phyloP scores from a whole-genome alignment of 169 alveolate species.

The Cryptosporidium andersoni region DNA sequence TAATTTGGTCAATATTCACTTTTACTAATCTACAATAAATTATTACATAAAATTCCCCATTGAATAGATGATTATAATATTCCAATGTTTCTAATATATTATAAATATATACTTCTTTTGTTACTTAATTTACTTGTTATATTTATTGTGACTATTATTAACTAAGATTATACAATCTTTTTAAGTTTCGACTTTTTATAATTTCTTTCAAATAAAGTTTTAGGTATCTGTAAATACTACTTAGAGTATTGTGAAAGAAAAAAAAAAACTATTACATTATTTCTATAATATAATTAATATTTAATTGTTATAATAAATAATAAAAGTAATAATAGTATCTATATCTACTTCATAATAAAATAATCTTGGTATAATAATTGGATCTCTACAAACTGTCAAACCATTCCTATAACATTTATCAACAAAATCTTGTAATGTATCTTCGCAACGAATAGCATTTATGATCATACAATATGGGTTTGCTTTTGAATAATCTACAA shows the following conservation, averaged over 20 bases:
- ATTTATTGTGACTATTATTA: too few relatives aligned
- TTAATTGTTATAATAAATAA: not conserved
- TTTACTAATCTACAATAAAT: too few relatives aligned
- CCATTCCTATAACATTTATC: conserved; percentile 38
- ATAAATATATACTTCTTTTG: too few relatives aligned
- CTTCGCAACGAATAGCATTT: conserved; percentile 27
- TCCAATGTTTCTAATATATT: too few relatives aligned
- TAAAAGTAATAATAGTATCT: conserved; percentile 6
- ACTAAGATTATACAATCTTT: too few relatives aligned
- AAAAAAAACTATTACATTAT: not conserved
- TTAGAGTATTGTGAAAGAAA: not conserved
- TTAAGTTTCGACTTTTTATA: too few relatives aligned
- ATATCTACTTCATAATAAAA: conserved; percentile 12
- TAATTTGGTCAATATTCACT: too few relatives aligned
- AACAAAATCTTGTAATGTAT: conserved; percentile 49
- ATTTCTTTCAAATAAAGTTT: too few relatives aligned
- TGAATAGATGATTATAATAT: too few relatives aligned
- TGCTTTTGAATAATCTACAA: conserved; percentile 6
- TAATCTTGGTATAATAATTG: conserved; percentile 1
- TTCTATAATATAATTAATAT: not conserved
- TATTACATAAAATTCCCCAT: too few relatives aligned
- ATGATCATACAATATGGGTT: conserved; percentile 19
- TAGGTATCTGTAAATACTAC: not conserved
- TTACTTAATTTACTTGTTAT: too few relatives aligned
- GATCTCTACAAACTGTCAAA: conserved; percentile 23